Evolutionary conservation across 495 filamentous ascomycete species (phyloP).

Genomic region (Echria macrotheca): DNA sequence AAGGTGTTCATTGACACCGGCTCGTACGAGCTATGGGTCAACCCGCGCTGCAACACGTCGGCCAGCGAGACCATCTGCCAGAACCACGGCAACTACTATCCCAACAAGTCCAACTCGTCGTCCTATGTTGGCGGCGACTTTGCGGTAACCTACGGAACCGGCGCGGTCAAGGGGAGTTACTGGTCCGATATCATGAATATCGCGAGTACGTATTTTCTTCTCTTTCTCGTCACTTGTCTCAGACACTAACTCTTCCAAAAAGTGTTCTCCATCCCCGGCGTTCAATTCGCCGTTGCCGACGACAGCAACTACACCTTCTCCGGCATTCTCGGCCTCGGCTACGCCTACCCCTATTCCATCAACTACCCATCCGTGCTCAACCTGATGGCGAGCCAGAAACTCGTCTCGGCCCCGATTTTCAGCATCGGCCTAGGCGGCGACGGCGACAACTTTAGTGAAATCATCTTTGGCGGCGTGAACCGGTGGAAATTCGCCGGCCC

Average conservation of each 20-base stretch:
- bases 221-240: background rate
- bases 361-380: constrained; percentile 63
- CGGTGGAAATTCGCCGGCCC: constrained; percentile 37
- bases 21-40: constrained; percentile 42
- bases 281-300: constrained; percentile 33
- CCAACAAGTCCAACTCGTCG: constrained; percentile 33
- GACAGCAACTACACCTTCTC: constrained; percentile 40
- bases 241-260: background rate
- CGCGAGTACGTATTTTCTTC: constrained; percentile 27
- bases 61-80: constrained; percentile 31
- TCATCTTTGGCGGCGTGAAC: constrained; percentile 43
- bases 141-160: constrained; percentile 37
- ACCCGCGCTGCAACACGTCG: constrained; percentile 36
- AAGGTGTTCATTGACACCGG: constrained; percentile 43
- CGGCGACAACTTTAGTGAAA: constrained; percentile 37
- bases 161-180: constrained; percentile 34
- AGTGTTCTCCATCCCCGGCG: constrained; percentile 25
- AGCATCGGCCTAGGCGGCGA: constrained; percentile 57
- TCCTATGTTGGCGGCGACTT: constrained; percentile 28
- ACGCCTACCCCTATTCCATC: constrained; percentile 36
- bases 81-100: constrained; percentile 37
- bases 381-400: constrained; percentile 51
- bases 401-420: constrained; percentile 68
- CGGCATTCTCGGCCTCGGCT: constrained; percentile 37
- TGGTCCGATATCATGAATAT: constrained; percentile 36